These are phyloP conservation scores for Phyllosticta capitalensis DNA, from an alignment of 2,329 filamentous ascomycete genomes.

Conservation along the genomic window DNA sequence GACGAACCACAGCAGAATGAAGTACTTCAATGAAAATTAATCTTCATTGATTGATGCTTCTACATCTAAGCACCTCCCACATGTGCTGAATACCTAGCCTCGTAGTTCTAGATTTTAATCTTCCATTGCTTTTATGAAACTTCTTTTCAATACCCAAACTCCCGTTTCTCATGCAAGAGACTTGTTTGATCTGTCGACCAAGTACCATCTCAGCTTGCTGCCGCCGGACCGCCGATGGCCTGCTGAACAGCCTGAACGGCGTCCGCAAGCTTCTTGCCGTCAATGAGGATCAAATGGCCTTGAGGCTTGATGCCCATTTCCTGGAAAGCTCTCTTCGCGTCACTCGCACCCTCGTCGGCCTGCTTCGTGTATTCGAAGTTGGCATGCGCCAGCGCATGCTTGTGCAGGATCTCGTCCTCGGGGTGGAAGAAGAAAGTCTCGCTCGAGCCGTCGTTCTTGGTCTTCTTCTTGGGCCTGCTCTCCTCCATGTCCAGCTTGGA, in stretches of 20 bases:
- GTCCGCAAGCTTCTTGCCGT: conserved; percentile 63
- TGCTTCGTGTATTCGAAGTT: conserved; percentile 72
- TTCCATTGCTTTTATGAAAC: neutral
- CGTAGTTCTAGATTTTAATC: no score
- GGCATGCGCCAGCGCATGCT: conserved; percentile 60
- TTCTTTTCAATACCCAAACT: neutral
- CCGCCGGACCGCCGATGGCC: conserved; percentile 44
- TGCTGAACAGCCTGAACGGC: conserved; percentile 68
- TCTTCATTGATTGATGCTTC: neutral
- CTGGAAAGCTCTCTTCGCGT: conserved; percentile 91
- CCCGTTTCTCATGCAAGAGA: neutral
- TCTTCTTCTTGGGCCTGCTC: conserved; percentile 34
- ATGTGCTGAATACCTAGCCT: no score
- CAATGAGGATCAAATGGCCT: conserved; percentile 80
- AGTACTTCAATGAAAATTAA: neutral
- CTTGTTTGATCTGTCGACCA: neutral
- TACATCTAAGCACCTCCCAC: neutral
- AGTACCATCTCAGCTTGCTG: neutral
- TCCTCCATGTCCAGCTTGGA: conserved; percentile 59
- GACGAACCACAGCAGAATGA: no score
- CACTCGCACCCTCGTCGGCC: conserved; percentile 65
- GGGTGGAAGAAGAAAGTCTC: conserved; percentile 86
- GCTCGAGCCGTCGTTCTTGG: conserved; percentile 37
- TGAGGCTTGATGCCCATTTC: conserved; percentile 79
- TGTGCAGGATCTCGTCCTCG: conserved; percentile 83